phyloP scores from a whole-genome alignment of 805 yeast genomes.

The Ogataea pilisensis region DNA sequence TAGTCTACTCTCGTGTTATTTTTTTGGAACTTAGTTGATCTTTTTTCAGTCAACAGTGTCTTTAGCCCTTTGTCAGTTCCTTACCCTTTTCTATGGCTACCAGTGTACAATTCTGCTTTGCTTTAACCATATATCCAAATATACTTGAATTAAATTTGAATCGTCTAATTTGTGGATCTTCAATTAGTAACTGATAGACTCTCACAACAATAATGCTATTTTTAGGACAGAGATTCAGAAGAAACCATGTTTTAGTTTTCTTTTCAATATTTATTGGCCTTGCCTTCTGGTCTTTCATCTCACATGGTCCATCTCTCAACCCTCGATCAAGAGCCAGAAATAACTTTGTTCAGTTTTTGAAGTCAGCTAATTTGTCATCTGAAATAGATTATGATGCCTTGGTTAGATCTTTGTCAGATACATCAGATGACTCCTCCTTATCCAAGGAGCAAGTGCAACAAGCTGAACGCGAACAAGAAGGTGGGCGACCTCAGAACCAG shows the following conservation, averaged over 20 bases:
- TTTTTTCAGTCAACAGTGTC: no score
- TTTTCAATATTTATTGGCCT: not conserved
- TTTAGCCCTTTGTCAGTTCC: no score
- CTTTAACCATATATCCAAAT: no score
- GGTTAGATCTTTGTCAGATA: not conserved
- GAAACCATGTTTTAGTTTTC: not conserved
- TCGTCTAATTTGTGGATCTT: no score
- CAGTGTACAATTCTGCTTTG: no score
- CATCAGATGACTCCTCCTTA: not conserved
- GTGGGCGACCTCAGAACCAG: not conserved
- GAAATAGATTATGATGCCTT: conserved; percentile 1
- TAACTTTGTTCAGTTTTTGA: conserved; percentile 1
- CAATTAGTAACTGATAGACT: no score
- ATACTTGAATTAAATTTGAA: no score
- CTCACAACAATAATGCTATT: no score
- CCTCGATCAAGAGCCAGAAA: not conserved
- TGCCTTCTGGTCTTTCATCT: not conserved
- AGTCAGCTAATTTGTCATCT: not conserved
- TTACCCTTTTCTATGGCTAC: no score
- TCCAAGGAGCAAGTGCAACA: not conserved
- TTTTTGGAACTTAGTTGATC: no score
- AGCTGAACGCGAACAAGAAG: not conserved
- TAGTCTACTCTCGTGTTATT: no score
- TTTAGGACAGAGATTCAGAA: not conserved
- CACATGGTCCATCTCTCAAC: not conserved